Base-by-base conservation (phyloP, 345 rosid genomes). In the Populus tremula region DNA sequence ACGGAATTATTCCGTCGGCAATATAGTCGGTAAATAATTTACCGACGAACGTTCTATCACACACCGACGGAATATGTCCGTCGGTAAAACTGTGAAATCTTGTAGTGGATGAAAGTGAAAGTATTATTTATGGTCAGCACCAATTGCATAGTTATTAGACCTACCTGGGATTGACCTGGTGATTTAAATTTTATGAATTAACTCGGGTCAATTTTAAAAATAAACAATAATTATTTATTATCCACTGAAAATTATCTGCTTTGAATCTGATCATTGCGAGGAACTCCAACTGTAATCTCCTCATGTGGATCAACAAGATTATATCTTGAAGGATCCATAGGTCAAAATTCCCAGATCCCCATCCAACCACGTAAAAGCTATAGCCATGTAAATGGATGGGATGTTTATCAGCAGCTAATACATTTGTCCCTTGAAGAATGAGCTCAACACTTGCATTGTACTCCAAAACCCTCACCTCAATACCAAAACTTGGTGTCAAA, bases 331-430 rank as follows among this genome's bases (percentile, higher is more conserved):
- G 77, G 74, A 21, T 69, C 78, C 17, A 16, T 43, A 3, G 61
- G 41, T 79, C 67, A 31, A 73, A 79, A 14, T 73, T 74, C 1
- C 65, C 77, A 59, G n/a, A 39, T 0, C 82, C 82, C 12, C 8
- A 18, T 33, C 82, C 82, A 33, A 73, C 78, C 3, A 79, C 82
- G 18, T 73, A 68, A 16, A 73, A 79, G 74, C 50, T 73, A 35
- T 69, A 56, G 23, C 82, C 78, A 43, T 79, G 82, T 4, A 79
- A n/a, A 68, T 79, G 82, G 10, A 79, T 79, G 14, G 82, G 82
- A 59, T 79, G 82, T n/a, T 79, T 59, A 25, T 73, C 78, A 4
- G 59, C 18, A 5, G 74, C 66, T 5, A 66, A 2, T 23, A 73
- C 35, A 14, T 73, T 73, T 1, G 81, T 73, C 16, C 72, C 74